Conservation (phyloP, 2,329 filamentous ascomycete genomes). For the Diaporthe helianthi region DNA sequence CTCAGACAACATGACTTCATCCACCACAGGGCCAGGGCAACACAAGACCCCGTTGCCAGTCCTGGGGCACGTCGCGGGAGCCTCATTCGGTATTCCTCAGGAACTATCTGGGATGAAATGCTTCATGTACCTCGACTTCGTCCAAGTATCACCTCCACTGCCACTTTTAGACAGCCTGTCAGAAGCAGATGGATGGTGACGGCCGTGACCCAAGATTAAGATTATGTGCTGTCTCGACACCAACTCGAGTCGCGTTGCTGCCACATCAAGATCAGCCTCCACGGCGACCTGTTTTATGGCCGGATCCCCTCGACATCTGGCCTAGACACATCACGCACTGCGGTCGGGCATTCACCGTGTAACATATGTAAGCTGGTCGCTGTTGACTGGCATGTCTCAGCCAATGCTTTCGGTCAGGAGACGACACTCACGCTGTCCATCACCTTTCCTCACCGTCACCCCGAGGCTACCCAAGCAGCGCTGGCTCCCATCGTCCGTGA, state of each 20-base stretch:
- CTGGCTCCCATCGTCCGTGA: not conserved
- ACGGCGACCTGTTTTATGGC: not conserved
- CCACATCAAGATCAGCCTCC: not conserved
- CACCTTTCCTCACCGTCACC: not conserved
- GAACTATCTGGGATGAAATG: not conserved
- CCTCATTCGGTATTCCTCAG: conserved; percentile 5
- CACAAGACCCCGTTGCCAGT: conserved; percentile 4
- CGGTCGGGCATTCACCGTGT: not conserved
- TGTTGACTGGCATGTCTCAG: not conserved
- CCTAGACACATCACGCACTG: not conserved
- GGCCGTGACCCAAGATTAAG: conserved; percentile 4
- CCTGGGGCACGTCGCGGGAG: not conserved
- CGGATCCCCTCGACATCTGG: not conserved
- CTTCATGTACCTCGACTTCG: conserved; percentile 16
- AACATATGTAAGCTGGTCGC: not conserved
- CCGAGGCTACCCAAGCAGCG: not conserved
- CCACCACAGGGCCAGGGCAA: conserved; percentile 14
- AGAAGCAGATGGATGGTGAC: not conserved
- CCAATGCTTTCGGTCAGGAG: conserved; percentile 10
- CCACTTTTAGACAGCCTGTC: not conserved
- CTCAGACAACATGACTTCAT: conserved; percentile 26
- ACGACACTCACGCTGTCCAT: not conserved
- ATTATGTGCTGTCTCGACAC: conserved; percentile 5
- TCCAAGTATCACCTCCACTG: not conserved
- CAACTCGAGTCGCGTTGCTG: not conserved